Percentiles rank a stretch among this genome's conserved stretches.
These are phyloP conservation scores for Fusarium ramigenum DNA, from an alignment of 2,329 filamentous ascomycete species.

Conservation along the genomic window DNA sequence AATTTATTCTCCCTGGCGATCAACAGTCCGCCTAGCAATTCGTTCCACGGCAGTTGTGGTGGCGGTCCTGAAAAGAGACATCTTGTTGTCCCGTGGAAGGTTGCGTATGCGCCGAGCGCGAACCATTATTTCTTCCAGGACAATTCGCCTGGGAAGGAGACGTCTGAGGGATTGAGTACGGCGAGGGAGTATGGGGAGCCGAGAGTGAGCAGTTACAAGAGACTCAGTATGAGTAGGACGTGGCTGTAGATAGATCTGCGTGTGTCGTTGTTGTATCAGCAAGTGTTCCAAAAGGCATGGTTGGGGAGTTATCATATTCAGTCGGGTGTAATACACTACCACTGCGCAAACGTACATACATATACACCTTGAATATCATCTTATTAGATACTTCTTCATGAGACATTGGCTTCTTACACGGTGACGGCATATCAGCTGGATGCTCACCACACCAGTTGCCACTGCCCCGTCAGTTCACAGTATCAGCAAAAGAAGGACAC, in stretches of 20 bases:
- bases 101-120: constrained; percentile 49
- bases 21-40: constrained; percentile 59
- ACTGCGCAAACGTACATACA: not conserved
- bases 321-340: not conserved
- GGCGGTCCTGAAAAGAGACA: constrained; percentile 49
- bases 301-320: not conserved
- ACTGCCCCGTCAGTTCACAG: not conserved
- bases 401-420: rapidly evolving
- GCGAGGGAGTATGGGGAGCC: constrained; percentile 26
- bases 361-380: rapidly evolving
- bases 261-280: not conserved
- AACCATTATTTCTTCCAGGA: constrained; percentile 58
- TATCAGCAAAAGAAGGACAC: rapidly evolving
- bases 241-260: constrained; percentile 37
- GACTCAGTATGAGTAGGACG: constrained; percentile 40
- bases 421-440: rapidly evolving
- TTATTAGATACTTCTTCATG: not conserved
- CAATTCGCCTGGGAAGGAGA: constrained; percentile 45
- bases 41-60: constrained; percentile 52
- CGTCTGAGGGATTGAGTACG: constrained; percentile 49
- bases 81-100: constrained; percentile 54
- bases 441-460: not conserved
- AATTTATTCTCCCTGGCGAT: constrained; percentile 79
- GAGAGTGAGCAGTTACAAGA: constrained; percentile 40
- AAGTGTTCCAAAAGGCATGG: not conserved